phyloP scores from a whole-genome alignment of 2,329 filamentous ascomycete species.

The Eurotiales sp. region DNA sequence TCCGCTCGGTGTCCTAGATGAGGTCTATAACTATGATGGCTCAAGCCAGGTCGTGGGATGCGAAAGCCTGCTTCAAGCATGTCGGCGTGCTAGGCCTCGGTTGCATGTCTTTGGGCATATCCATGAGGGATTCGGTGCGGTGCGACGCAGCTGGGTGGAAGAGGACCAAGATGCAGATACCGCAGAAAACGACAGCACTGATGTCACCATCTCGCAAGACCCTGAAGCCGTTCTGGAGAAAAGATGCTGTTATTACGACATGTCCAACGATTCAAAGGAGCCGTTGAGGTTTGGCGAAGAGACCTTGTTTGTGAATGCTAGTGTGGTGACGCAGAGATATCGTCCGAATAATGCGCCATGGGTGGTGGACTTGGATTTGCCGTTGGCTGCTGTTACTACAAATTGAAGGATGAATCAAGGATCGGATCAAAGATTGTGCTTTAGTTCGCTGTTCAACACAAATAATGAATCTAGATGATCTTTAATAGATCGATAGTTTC shows the following conservation, averaged over 20 bases:
- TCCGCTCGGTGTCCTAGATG: conserved; percentile 50
- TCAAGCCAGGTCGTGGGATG: conserved; percentile 48
- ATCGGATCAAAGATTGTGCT: neutral
- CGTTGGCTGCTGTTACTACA: conserved; percentile 15
- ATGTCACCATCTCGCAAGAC: conserved; percentile 21
- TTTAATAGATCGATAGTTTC: neutral
- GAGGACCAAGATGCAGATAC: neutral
- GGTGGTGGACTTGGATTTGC: conserved; percentile 53
- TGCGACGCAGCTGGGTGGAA: conserved; percentile 27
- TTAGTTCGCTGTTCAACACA: too few species aligned
- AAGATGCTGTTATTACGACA: conserved; percentile 32
- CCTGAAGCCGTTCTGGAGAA: conserved; percentile 28
- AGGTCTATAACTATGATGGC: conserved; percentile 24
- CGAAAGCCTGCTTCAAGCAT: conserved; percentile 50
- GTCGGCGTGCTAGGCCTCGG: conserved; percentile 48
- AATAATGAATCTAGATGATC: too few species aligned
- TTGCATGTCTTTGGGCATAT: conserved; percentile 64
- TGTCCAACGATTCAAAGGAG: conserved; percentile 24
- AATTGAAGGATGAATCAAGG: neutral
- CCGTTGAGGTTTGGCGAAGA: conserved; percentile 45
- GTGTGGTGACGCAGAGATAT: conserved; percentile 52
- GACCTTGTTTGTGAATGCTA: conserved; percentile 57
- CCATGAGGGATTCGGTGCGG: conserved; percentile 52
- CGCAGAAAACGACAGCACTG: neutral
- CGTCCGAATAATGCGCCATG: conserved; percentile 51